Percentiles rank a stretch among this genome's conserved stretches.
Evolutionary conservation across 2,329 filamentous ascomycete genomes (phyloP).

Genomic region (Nigrograna mackinnonii): DNA sequence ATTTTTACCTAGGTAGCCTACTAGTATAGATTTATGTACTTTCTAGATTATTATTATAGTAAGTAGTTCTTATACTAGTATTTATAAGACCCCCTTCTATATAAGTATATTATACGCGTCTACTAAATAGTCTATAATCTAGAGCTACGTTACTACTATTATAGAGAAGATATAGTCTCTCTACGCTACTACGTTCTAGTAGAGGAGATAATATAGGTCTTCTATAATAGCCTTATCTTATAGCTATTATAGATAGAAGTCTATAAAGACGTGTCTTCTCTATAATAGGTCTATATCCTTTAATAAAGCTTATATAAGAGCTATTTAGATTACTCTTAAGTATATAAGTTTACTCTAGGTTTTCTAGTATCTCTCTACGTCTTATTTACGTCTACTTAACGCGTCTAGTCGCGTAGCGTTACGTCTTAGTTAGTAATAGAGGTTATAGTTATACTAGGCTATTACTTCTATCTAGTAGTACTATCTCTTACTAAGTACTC

Average conservation of each 20-base stretch:
- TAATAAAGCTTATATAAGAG: background rate
- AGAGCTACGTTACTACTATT: background rate
- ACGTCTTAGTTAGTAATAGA: background rate
- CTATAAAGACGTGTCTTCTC: constrained; percentile 1
- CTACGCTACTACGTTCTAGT: background rate
- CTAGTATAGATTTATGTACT: constrained; percentile 1
- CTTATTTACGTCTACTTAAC: background rate
- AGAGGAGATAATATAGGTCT: background rate
- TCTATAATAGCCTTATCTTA: background rate
- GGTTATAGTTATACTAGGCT: background rate
- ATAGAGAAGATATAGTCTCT: background rate
- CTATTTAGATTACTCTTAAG: background rate
- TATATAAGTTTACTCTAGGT: background rate
- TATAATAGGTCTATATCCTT: background rate
- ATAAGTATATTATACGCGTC: constrained; percentile 2
- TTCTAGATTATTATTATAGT: constrained; percentile 3
- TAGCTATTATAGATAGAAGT: background rate
- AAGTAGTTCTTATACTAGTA: constrained; percentile 1
- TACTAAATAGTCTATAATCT: background rate
- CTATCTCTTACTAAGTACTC: constrained; percentile 1
- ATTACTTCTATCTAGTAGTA: constrained; percentile 1
- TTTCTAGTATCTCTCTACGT: background rate
- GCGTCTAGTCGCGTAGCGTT: background rate
- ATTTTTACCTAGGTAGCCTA: constrained; percentile 4
- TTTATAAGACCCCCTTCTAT: constrained; percentile 1